Evolutionary conservation across 805 yeast genomes (phyloP), one percentile per base, ranked within the genome.

Genomic region (Metschnikowia orientalis): DNA sequence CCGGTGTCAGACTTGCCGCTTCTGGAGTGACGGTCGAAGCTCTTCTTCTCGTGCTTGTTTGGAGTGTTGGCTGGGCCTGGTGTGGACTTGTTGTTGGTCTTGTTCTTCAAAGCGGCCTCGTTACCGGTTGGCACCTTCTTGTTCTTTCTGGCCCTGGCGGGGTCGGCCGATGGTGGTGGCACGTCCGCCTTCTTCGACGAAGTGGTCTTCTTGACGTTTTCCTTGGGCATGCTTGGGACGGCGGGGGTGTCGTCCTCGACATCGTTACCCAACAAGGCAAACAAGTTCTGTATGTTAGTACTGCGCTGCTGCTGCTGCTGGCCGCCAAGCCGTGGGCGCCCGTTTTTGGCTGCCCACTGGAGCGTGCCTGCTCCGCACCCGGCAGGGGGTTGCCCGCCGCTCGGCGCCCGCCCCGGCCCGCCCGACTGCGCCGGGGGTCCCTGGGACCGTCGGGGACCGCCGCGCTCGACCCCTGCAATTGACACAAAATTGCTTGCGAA

Each of bases 101-200:
- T 53, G 51, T 65, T 58, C 71, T 76, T 79, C 63, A 79, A 67
- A 44, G 94, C 95, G 52, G 87, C 95, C 57, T 87, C 95, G 73
- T 86, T 88, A 64, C 92, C 95, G 51, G 86, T 67, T 38, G 81
- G 69, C 62, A 73, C 73, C 56, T 80, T 71, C 65, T 75, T 75
- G 69, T 67, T 69, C 64, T 81, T 78, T 67, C 75, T 81, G 49
- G 94, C 87, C 64, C 71, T 80, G 51, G 85, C 66, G 60, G 86
- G 80, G 71, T 80, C 81, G 46, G 92, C 88, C 47, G 81, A 73
- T 49, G 89, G 75, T 55, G 92, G 89, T 41, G 92, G 77, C 42
- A 69, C 79, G 59, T 85, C 95, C 42, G 79, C 63, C 75, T 89
- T 89, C 77, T 83, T 87, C 57, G 92, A 80, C 43, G 95, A 79